Evolutionary conservation across 2,329 filamentous ascomycete genomes (phyloP).

Genomic region (Botrytis deweyae): DNA sequence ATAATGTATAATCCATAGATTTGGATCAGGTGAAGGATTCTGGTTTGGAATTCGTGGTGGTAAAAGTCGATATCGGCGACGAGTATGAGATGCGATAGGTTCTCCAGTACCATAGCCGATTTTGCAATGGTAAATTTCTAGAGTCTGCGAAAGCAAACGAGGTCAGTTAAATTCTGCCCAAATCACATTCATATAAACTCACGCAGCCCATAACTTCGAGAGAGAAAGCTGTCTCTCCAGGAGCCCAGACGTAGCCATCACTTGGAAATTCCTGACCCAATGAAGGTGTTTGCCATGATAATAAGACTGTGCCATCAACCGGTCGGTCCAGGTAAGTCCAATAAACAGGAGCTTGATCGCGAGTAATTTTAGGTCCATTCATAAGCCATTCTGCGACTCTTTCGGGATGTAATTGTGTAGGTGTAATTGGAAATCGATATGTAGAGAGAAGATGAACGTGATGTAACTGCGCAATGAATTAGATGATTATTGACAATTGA

Average conservation of each 20-base stretch:
- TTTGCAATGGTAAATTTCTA: conserved; percentile 87
- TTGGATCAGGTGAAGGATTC: conserved; percentile 72
- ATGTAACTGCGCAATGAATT: conserved; percentile 30
- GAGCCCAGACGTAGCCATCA: conserved; percentile 90
- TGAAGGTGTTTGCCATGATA: conserved; percentile 85
- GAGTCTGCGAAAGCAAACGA: conserved; percentile 52
- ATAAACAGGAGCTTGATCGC: conserved; percentile 80
- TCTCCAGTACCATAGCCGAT: conserved; percentile 78
- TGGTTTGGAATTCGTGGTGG: conserved; percentile 68
- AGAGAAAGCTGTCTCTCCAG: conserved; percentile 73
- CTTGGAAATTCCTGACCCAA: conserved; percentile 75
- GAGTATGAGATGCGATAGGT: conserved; percentile 70
- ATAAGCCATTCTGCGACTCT: conserved; percentile 83
- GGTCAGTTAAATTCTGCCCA: conserved; percentile 22
- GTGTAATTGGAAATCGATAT: conserved; percentile 73
- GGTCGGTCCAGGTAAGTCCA: conserved; percentile 91
- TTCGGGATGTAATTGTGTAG: conserved; percentile 63
- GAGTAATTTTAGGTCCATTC: conserved; percentile 79
- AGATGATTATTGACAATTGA: conserved; percentile 21
- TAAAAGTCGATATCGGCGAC: conserved; percentile 81
- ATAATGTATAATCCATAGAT: conserved; percentile 91
- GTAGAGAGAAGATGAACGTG: conserved; percentile 90
- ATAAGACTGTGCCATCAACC: conserved; percentile 74
- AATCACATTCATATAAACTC: conserved; percentile 37
- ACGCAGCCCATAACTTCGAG: conserved; percentile 71